phyloP scores from a whole-genome alignment of 352 stramenopile species.

The Pseudoperonospora humuli region DNA sequence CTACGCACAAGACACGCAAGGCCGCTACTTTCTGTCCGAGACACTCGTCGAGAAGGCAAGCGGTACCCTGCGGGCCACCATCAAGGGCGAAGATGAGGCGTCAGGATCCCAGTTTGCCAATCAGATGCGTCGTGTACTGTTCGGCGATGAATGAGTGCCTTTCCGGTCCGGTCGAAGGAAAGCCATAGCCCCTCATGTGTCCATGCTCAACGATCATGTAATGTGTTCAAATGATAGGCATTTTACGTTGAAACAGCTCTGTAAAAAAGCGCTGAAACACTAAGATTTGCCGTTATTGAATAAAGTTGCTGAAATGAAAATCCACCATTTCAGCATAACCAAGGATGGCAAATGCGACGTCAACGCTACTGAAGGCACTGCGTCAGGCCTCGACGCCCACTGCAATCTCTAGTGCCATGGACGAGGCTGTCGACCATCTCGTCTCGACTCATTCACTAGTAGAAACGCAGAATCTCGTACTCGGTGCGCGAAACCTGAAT shows the following conservation, averaged over 20 bases:
- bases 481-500: slow-evolving; percentile 13
- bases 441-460: slow-evolving; percentile 15
- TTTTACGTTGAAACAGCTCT: no score
- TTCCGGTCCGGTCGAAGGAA: no score
- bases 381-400: slow-evolving; percentile 11
- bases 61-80: slow-evolving; percentile 47
- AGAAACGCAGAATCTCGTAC: slow-evolving; percentile 25
- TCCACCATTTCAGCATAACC: not conserved
- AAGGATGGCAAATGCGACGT: not conserved
- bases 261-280: not conserved
- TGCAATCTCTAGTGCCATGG: slow-evolving; percentile 3
- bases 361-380: slow-evolving; percentile 20
- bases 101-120: slow-evolving; percentile 56
- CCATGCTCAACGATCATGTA: no score
- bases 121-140: slow-evolving; percentile 53
- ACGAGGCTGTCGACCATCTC: slow-evolving; percentile 19
- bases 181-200: no score
- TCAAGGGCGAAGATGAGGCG: slow-evolving; percentile 65
- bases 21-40: slow-evolving; percentile 59
- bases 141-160: no score
- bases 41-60: slow-evolving; percentile 68
- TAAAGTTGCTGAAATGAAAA: no score
- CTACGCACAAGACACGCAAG: slow-evolving; percentile 63
- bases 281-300: no score
- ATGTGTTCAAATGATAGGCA: no score